Evolutionary conservation across 1,139 yeast species (phyloP).

Genomic region (Eremothecium gossypii): DNA sequence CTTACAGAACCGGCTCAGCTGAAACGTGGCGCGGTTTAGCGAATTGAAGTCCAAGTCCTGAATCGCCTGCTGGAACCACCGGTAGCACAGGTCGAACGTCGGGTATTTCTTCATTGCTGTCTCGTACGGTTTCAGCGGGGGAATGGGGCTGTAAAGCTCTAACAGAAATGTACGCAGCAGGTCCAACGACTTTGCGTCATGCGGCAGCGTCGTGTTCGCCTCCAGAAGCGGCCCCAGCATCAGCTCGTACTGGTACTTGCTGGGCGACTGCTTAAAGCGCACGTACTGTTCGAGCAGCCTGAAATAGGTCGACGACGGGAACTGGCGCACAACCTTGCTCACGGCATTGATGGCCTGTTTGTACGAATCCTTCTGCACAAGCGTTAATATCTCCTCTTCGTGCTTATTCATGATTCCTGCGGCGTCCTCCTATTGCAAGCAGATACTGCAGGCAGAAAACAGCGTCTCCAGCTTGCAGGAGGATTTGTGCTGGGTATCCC

Average conservation of each 20-base stretch:
- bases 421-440: neutral
- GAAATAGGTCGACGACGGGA: conserved; percentile 20
- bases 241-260: conserved; percentile 17
- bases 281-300: conserved; percentile 22
- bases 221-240: conserved; percentile 12
- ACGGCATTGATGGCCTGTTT: conserved; percentile 22
- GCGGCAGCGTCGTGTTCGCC: conserved; percentile 13
- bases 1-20: conserved; percentile 16
- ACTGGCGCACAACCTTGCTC: conserved; percentile 15
- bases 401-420: conserved; percentile 5
- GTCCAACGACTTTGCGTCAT: conserved; percentile 21
- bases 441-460: too few species aligned
- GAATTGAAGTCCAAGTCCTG: conserved; percentile 20
- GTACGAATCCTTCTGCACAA: conserved; percentile 20
- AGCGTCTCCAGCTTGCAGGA: too few species aligned
- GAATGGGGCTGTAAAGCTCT: conserved; percentile 19
- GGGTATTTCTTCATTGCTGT: conserved; percentile 23
- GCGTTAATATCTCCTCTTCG: conserved; percentile 17
- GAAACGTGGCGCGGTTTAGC: conserved; percentile 21
- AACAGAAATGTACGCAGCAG: conserved; percentile 21
- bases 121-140: conserved; percentile 22
- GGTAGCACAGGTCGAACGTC: conserved; percentile 19
- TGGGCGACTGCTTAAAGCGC: conserved; percentile 23
- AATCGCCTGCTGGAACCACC: conserved; percentile 24
- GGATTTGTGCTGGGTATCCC: too few species aligned